Evolutionary conservation across 2,329 filamentous ascomycete species (phyloP).

Genomic region (Ascochyta clinopodiicola): DNA sequence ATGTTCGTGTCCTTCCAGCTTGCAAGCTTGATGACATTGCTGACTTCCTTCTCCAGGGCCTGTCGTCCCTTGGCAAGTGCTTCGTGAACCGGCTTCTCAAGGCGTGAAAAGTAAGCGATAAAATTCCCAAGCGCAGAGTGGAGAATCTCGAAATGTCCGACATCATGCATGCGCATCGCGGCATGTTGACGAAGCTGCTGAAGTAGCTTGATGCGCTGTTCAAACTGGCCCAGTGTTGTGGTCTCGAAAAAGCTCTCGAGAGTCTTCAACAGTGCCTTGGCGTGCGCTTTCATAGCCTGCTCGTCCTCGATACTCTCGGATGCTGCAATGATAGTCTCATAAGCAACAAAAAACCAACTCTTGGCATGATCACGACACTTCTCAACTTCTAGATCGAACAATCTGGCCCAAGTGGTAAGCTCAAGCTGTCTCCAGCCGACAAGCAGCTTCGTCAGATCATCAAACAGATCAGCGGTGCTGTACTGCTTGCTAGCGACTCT

Average conservation of each 20-base stretch:
- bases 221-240: conserved; percentile 82
- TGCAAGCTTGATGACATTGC: conserved; percentile 87
- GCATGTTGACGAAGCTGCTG: conserved; percentile 69
- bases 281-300: conserved; percentile 67
- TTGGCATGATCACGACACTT: conserved; percentile 79
- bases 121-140: conserved; percentile 75
- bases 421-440: conserved; percentile 91
- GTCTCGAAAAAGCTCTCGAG: conserved; percentile 80
- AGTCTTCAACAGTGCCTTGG: conserved; percentile 73
- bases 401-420: conserved; percentile 85
- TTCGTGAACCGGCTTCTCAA: conserved; percentile 69
- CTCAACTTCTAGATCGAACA: conserved; percentile 83
- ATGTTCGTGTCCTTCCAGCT: conserved; percentile 99
- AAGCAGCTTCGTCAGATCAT: conserved; percentile 79
- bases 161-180: conserved; percentile 64
- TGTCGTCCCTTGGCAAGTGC: conserved; percentile 71
- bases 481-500: conserved; percentile 84
- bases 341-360: conserved; percentile 96
- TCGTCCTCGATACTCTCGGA: conserved; percentile 69
- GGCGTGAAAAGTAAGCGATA: conserved; percentile 75
- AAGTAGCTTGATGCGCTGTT: conserved; percentile 74
- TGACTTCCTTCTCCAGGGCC: conserved; percentile 88
- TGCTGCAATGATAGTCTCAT: conserved; percentile 82
- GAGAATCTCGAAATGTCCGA: conserved; percentile 58
- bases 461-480: conserved; percentile 72